A percentile compares a stretch with the other conserved stretches of the same genome.
Conservation (phyloP, 2,329 filamentous ascomycete genomes). For the Rugonectria rugulosa region DNA sequence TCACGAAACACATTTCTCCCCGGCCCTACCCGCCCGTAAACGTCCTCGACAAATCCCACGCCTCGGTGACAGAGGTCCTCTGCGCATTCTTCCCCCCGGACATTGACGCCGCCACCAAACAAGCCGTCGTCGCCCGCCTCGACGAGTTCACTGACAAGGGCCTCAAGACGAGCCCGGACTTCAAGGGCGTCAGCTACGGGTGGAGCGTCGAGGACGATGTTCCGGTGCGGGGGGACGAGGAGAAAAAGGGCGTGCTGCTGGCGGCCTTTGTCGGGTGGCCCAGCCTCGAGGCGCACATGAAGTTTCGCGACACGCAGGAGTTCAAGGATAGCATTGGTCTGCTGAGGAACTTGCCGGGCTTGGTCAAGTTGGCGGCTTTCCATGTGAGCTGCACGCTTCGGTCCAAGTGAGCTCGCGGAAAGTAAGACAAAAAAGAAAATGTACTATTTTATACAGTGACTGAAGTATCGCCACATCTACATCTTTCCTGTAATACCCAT, state of each 20-base stretch:
- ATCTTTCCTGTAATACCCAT: too few species aligned
- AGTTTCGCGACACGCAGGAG: constrained; percentile 43
- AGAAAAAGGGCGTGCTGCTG: constrained; percentile 34
- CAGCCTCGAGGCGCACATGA: constrained; percentile 45
- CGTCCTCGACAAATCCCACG: constrained; percentile 8
- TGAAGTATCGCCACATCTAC: too few species aligned
- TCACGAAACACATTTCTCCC: background rate
- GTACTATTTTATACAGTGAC: too few species aligned
- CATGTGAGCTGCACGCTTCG: constrained; percentile 9
- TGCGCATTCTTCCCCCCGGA: constrained; percentile 21
- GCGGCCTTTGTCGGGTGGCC: constrained; percentile 46
- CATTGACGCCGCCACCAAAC: constrained; percentile 5
- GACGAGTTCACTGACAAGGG: constrained; percentile 21
- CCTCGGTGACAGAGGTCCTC: constrained; percentile 19
- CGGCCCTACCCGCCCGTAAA: background rate
- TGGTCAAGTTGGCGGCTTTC: constrained; percentile 30
- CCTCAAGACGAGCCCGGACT: constrained; percentile 7
- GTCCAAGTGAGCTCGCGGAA: background rate
- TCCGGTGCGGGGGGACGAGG: constrained; percentile 37
- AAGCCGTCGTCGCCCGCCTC: background rate
- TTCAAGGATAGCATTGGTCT: constrained; percentile 44
- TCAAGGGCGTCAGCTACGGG: constrained; percentile 22
- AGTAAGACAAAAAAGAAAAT: background rate
- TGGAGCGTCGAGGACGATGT: constrained; percentile 45
- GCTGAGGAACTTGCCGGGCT: constrained; percentile 28